A percentile compares a stretch with the other conserved stretches of the same genome.
Evolutionary conservation across 2,329 filamentous ascomycete genomes (phyloP).

Genomic region (Phyllosticta citriasiana): DNA sequence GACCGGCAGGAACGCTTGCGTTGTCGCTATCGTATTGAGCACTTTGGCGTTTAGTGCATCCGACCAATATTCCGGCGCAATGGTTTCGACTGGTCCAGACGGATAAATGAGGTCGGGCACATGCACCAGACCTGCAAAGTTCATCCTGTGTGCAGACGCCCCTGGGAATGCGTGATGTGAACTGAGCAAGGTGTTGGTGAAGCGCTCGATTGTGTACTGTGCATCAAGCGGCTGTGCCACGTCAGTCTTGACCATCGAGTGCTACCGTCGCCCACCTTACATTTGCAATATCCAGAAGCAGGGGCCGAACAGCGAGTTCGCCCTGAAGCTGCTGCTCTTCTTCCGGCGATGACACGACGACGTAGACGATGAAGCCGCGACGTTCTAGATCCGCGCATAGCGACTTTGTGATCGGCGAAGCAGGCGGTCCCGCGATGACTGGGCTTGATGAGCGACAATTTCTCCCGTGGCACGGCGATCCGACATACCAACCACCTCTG

Average conservation of each 20-base stretch:
- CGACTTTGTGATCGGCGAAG: constrained; percentile 72
- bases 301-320: constrained; percentile 69
- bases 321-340: constrained; percentile 72
- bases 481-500: constrained; percentile 60
- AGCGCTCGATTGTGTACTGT: constrained; percentile 59
- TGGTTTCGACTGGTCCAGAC: constrained; percentile 73
- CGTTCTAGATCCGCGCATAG: constrained; percentile 80
- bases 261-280: constrained; percentile 37
- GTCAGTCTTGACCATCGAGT: constrained; percentile 10
- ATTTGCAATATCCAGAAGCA: constrained; percentile 75
- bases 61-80: constrained; percentile 73
- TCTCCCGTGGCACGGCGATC: background rate
- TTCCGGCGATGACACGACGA: constrained; percentile 75
- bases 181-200: constrained; percentile 59
- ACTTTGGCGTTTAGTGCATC: constrained; percentile 89
- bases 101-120: constrained; percentile 73
- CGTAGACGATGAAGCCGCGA: constrained; percentile 84
- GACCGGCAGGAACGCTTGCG: constrained; percentile 67
- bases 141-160: constrained; percentile 64
- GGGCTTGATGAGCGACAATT: constrained; percentile 23
- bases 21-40: constrained; percentile 76
- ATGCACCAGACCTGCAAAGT: constrained; percentile 69
- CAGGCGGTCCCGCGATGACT: constrained; percentile 80
- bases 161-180: constrained; percentile 69
- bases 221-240: constrained; percentile 52